Evolutionary conservation across 192 early-diverging fungal species (phyloP).

Genomic region (Coemansia sp.): DNA sequence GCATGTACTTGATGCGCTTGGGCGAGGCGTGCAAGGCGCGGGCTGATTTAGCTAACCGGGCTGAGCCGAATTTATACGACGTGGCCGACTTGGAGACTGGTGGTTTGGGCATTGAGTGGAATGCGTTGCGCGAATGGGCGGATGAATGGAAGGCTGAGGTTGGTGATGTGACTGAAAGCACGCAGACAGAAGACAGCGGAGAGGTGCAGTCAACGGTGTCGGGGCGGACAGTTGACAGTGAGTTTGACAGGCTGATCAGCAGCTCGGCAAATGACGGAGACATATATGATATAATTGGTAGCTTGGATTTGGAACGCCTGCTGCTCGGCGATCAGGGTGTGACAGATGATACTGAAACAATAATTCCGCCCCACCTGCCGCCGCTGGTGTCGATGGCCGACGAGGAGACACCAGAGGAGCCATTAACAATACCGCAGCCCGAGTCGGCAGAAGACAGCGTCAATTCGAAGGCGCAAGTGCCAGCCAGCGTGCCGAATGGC

Average conservation of each 20-base stretch:
- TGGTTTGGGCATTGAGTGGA: slow-evolving; percentile 35
- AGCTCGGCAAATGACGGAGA: slow-evolving; percentile 6
- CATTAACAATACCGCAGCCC: neutral
- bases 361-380: slow-evolving; percentile 39
- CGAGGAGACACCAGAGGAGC: neutral
- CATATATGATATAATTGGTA: slow-evolving; percentile 27
- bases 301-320: slow-evolving; percentile 27
- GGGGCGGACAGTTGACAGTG: neutral
- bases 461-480: neutral
- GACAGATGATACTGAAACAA: slow-evolving; percentile 21
- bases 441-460: neutral
- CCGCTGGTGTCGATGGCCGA: slow-evolving; percentile 21
- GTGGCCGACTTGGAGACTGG: slow-evolving; percentile 23
- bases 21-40: slow-evolving; percentile 47
- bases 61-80: slow-evolving; percentile 40
- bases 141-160: slow-evolving; percentile 40
- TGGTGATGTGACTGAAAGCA: neutral
- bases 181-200: neutral
- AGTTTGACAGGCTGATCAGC: neutral
- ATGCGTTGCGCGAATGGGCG: slow-evolving; percentile 21
- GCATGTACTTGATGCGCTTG: slow-evolving; percentile 44
- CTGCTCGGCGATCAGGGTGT: slow-evolving; percentile 21
- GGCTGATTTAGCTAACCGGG: slow-evolving; percentile 40
- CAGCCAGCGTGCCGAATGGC: neutral
- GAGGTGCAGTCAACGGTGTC: neutral